Evolutionary conservation across 1,139 yeast species (phyloP), one percentile per base, ranked within the genome.

Genomic region (Suhomyces chickasaworum): DNA sequence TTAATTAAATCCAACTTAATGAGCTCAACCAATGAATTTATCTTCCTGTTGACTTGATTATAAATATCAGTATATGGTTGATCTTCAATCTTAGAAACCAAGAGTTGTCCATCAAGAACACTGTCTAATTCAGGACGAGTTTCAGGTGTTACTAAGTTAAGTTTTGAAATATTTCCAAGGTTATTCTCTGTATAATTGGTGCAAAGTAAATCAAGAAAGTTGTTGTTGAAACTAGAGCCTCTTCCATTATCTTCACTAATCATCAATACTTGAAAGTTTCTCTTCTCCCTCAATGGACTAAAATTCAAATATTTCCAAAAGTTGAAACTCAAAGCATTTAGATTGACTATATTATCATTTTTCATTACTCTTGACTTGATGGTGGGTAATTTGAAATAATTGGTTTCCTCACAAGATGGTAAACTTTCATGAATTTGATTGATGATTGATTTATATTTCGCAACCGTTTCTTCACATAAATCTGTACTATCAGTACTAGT

Each of bases 251-350:
- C 55, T 51, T 73, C 77, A 4, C 73, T 60, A 4, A 85, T 58
- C 50, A 84, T 57, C n/a, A 85, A 53, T 4, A 82, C 64, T 47
- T 78, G 80, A 49, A 84, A 78, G 52, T 77, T 69, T 51, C 84
- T 84, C 3, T 65, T 63, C 0, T 75, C 75, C 27, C 64, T 61
- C 7, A 77, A 57, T 0, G 91, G 89, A 44, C 76, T 72, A 43
- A 85, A 73, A 48, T 79, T 78, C 53, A 86, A 61, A 49, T 75
- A 64, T 44, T 74, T 77, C 89, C 89, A 83, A 50, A 79, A 75
- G 15, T 69, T 62, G 6, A 80, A 53, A 4, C 74, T 73, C 2
- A 66, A 51, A 4, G 65, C 61, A 49, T 72, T 70, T 46, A 75
- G 59, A 50, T 74, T 74, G 16, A 75, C 54, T 16, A 67, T 60